These are phyloP conservation scores for Cucurbita argyrosperma DNA, from an alignment of 306 rosid genomes.

Conservation along the genomic window DNA sequence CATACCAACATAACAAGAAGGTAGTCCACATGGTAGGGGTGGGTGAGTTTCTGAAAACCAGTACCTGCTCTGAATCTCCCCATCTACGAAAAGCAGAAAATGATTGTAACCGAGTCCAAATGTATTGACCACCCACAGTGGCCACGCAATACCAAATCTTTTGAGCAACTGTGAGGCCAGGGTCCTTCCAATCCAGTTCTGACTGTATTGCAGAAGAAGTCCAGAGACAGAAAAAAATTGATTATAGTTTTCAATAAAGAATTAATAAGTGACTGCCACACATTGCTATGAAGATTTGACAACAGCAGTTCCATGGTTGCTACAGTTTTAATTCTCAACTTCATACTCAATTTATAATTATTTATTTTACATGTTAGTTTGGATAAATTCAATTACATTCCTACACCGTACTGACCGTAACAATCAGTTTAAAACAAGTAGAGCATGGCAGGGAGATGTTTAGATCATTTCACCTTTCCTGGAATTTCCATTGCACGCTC, in stretches of 20 bases:
- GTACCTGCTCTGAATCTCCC: slow-evolving; percentile 99
- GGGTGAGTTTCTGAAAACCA: slow-evolving; percentile 3
- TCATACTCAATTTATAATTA: not conserved
- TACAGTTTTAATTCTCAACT: not conserved
- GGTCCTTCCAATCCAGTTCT: slow-evolving; percentile 97
- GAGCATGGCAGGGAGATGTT: slow-evolving; percentile 1
- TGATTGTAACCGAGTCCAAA: slow-evolving; percentile 88
- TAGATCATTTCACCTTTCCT: slow-evolving; percentile 46
- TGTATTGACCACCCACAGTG: slow-evolving; percentile 87
- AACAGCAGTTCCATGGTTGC: not conserved
- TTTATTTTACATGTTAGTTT: not conserved
- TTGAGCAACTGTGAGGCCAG: slow-evolving; percentile 84
- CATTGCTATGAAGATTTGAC: not conserved
- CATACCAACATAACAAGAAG: not conserved
- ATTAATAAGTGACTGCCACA: not conserved
- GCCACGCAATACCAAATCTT: slow-evolving; percentile 91
- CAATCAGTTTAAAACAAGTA: not conserved
- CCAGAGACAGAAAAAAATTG: not conserved
- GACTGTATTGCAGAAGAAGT: slow-evolving; percentile 29
- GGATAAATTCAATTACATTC: not conserved
- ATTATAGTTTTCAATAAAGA: not conserved
- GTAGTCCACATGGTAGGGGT: not conserved
- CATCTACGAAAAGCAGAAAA: slow-evolving; percentile 98
- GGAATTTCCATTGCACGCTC: slow-evolving; percentile 67
- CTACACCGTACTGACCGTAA: not conserved